Percentiles rank a stretch among this genome's conserved stretches.
phyloP scores from a whole-genome alignment of 2,329 filamentous ascomycete genomes.

The Fusarium euwallaceae region DNA sequence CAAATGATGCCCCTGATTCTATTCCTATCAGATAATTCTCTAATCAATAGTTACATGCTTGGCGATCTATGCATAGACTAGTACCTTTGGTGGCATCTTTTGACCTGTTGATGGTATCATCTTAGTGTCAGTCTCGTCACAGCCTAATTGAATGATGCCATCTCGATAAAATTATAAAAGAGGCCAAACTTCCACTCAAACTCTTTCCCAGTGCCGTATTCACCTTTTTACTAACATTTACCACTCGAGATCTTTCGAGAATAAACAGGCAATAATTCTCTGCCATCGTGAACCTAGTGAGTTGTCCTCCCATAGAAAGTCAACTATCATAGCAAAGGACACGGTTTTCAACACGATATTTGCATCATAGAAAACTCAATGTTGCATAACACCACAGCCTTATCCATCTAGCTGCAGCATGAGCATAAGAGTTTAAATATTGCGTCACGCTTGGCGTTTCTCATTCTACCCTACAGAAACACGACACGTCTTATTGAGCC shows the following conservation, averaged over 20 bases:
- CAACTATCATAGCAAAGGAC: not conserved
- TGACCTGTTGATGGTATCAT: not conserved
- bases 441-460: not conserved
- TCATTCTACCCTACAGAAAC: not conserved
- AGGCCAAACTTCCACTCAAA: too few relatives aligned
- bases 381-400: not conserved
- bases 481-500: not conserved
- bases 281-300: not conserved
- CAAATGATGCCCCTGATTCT: not conserved
- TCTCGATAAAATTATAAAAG: not conserved
- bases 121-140: not conserved
- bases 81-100: not conserved
- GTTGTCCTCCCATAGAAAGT: not conserved
- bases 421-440: not conserved
- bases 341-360: not conserved
- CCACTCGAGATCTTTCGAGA: not conserved
- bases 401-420: accelerated
- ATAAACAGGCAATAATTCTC: not conserved
- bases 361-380: not conserved
- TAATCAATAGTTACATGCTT: too few relatives aligned
- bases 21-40: not conserved
- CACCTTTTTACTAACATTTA: not conserved
- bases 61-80: too few relatives aligned
- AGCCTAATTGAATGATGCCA: not conserved
- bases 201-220: not conserved